Base-by-base conservation (phyloP, 2,329 filamentous ascomycete species). In the Verticillium klebahnii region DNA sequence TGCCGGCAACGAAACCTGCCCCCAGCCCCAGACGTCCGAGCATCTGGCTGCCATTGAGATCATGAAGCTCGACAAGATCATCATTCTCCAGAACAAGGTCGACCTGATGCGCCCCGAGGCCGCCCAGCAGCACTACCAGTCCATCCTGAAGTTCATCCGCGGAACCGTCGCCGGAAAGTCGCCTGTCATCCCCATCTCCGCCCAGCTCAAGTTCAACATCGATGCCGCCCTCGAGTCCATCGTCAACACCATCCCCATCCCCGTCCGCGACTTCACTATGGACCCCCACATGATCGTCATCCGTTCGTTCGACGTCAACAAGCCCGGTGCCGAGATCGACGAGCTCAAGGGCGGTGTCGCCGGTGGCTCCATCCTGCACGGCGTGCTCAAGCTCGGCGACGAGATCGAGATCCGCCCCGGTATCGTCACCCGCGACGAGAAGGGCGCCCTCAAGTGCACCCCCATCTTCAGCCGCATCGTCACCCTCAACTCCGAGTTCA, bases 1-100 rank as follows among this genome's bases (percentile, higher is more conserved):
- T 75, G 95, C 95, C 65, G 95, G 95, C 76, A 99, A 99, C 82
- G 95, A 99, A 89, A 89, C 92, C 59, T 98, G 95, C 82, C 95
- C 95, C 37, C 95, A 99, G 79, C 95, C 95, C 58, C 95, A 99
- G 80, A 99, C 95, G 19, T 97, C 94, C 29, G 95, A 99, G 82
- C 95, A 99, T 84, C 85, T 99, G 82, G 95, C 95, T 68, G 95
- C 95, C 68, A 98, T 99, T 74, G 95, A 99, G 79, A 99, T 99
- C 75, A 99, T 99, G 95, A 99, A 99, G 85, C 87, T 99, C 67
- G 93, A 96, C 78, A 96, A 99, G 82, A 97, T 99, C 79, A 97
- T 99, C 76, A 98, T 99, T 73, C 87, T 99, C 63, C 95, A 99
- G 80, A 99, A 99, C 84, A 99, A 99, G 86, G 95, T 99, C 72